These are phyloP conservation scores for Gossypium stocksii DNA, from an alignment of 345 rosid genomes.

Conservation along the genomic window DNA sequence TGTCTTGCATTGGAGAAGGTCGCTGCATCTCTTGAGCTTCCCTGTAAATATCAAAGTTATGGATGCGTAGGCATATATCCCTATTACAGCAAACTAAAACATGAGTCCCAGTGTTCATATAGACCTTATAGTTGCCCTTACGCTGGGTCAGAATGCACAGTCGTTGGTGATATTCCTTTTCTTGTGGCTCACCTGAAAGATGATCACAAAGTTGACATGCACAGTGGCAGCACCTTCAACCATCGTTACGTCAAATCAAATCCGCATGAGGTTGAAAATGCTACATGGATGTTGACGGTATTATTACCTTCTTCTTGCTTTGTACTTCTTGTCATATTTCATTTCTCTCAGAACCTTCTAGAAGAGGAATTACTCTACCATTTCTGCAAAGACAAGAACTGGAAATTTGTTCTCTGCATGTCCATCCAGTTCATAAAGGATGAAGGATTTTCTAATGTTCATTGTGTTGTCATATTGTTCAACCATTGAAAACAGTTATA, in stretches of 20 bases:
- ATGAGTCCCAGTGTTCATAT: slow-evolving; percentile 59
- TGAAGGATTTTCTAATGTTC: neutral
- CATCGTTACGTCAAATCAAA: slow-evolving; percentile 81
- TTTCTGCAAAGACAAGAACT: neutral
- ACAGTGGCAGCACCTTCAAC: slow-evolving; percentile 75
- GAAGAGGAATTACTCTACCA: too few relatives aligned
- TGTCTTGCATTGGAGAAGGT: slow-evolving; percentile 84
- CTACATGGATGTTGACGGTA: slow-evolving; percentile 89
- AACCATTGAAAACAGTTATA: neutral
- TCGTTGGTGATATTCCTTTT: slow-evolving; percentile 67
- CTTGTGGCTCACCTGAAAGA: slow-evolving; percentile 72
- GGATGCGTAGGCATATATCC: slow-evolving; percentile 77
- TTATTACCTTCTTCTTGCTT: slow-evolving; percentile 5
- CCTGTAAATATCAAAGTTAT: slow-evolving; percentile 72
- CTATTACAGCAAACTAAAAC: slow-evolving; percentile 78
- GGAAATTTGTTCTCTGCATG: neutral
- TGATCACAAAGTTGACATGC: slow-evolving; percentile 88
- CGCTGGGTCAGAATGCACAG: slow-evolving; percentile 77
- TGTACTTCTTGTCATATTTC: neutral
- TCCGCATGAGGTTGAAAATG: slow-evolving; percentile 80
- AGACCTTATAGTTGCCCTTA: slow-evolving; percentile 78
- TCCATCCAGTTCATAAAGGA: neutral
- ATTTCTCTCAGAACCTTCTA: neutral
- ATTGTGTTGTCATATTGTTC: neutral
- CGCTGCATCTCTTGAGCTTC: slow-evolving; percentile 83